Conservation (phyloP, 345 rosid genomes). For the Acer saccharum region DNA sequence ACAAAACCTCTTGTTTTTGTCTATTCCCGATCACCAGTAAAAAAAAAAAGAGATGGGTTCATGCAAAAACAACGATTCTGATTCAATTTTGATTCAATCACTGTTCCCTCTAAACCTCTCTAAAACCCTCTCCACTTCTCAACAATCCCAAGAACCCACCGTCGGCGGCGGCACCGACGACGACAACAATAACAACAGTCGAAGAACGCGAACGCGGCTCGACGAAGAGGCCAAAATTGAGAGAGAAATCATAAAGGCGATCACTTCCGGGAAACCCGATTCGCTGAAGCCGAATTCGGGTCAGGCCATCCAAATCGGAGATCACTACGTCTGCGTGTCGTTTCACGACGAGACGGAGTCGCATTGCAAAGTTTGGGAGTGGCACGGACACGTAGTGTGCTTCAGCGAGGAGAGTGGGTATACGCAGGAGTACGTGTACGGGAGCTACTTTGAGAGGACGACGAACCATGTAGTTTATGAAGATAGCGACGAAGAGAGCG, state of each 20-base stretch:
- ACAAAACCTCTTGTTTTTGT: neutral
- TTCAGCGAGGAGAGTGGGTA: conserved; percentile 1
- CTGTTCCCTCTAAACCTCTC: neutral
- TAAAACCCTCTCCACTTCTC: neutral
- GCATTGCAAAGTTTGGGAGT: conserved; percentile 18
- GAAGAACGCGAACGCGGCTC: neutral
- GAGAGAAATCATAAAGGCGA: conserved; percentile 8
- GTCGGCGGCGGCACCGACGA: neutral
- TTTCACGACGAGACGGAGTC: conserved; percentile 14
- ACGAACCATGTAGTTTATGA: neutral
- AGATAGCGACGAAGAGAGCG: conserved; percentile 9
- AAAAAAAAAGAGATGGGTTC: conserved; percentile 12
- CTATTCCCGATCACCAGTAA: neutral
- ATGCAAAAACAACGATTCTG: conserved; percentile 5
- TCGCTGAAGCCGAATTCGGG: conserved; percentile 23
- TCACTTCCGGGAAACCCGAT: conserved; percentile 4
- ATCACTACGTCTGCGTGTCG: conserved; percentile 18
- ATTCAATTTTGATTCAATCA: conserved; percentile 8
- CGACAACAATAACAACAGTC: neutral
- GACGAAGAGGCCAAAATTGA: conserved; percentile 15
- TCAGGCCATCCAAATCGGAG: conserved; percentile 12
- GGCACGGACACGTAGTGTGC: conserved; percentile 21
- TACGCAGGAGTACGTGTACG: conserved; percentile 19
- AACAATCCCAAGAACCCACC: neutral
- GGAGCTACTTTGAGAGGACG: conserved; percentile 19